Conservation (phyloP, 2,329 filamentous ascomycete genomes). For the Pestalotiopsis sp. region DNA sequence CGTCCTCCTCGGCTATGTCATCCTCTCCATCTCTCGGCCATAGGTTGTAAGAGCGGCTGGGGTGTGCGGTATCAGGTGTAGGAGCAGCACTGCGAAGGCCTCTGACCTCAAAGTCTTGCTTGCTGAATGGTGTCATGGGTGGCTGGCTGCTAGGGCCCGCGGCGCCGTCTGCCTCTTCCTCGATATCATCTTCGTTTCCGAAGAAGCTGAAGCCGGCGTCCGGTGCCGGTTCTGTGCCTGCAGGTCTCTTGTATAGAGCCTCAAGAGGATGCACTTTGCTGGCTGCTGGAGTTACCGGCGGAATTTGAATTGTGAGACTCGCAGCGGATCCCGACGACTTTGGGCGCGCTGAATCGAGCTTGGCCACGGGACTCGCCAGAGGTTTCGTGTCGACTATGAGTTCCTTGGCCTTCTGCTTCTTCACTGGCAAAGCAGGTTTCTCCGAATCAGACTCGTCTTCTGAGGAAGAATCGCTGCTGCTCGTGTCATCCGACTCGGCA, state of each 20-base stretch:
- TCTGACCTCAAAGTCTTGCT: conserved; percentile 75
- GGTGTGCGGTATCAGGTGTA: conserved; percentile 88
- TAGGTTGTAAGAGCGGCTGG: conserved; percentile 63
- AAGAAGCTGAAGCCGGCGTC: conserved; percentile 79
- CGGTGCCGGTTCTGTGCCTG: conserved; percentile 40
- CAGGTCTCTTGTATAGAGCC: conserved; percentile 81
- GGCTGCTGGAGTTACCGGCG: conserved; percentile 44
- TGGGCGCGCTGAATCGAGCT: conserved; percentile 40
- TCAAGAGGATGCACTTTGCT: conserved; percentile 79
- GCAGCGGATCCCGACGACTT: conserved; percentile 53
- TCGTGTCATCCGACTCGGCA: conserved; percentile 26
- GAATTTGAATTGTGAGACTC: conserved; percentile 58
- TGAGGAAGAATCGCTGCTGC: conserved; percentile 37
- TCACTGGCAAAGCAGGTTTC: neutral
- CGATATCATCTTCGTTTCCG: conserved; percentile 49
- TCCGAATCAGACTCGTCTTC: conserved; percentile 19
- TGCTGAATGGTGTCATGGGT: conserved; percentile 83
- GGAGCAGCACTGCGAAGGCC: conserved; percentile 85
- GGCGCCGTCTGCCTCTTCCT: conserved; percentile 29
- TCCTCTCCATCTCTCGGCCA: conserved; percentile 43
- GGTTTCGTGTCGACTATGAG: conserved; percentile 21
- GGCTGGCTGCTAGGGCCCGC: conserved; percentile 31
- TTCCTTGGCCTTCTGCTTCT: conserved; percentile 13
- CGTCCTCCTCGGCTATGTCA: conserved; percentile 44
- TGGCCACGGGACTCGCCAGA: conserved; percentile 18